phyloP scores from a whole-genome alignment of 1,139 yeast genomes.

The Geotrichum bryndzae region DNA sequence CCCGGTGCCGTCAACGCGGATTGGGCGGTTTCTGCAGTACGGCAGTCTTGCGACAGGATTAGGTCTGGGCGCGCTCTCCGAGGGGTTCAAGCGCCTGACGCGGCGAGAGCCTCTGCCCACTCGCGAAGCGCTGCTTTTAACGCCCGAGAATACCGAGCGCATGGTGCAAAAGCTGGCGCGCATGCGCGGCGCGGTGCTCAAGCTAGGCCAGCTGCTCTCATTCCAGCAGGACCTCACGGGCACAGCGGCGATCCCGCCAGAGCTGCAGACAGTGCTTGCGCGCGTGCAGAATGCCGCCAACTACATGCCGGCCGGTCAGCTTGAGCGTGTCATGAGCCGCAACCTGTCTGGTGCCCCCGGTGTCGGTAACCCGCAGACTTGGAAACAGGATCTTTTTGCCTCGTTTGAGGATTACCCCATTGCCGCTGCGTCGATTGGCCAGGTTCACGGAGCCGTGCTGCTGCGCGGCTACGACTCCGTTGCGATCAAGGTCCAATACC shows the following conservation, averaged over 20 bases:
- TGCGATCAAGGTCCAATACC: conserved; percentile 96
- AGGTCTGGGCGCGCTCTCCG: conserved; percentile 77
- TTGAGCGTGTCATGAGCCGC: conserved; percentile 66
- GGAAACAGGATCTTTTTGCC: conserved; percentile 66
- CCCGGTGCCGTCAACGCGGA: conserved; percentile 79
- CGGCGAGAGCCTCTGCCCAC: neutral
- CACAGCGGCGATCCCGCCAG: conserved; percentile 72
- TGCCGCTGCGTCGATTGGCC: conserved; percentile 98
- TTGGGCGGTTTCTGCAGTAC: conserved; percentile 85
- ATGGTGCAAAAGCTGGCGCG: conserved; percentile 81
- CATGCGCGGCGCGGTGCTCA: conserved; percentile 98
- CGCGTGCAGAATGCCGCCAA: conserved; percentile 92
- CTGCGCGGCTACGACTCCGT: conserved; percentile 52
- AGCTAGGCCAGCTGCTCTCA: conserved; percentile 90
- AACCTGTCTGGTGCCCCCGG: conserved; percentile 42
- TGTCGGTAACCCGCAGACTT: conserved; percentile 49
- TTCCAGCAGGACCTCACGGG: conserved; percentile 53
- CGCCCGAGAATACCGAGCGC: conserved; percentile 79
- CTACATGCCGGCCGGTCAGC: conserved; percentile 91
- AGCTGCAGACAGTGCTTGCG: conserved; percentile 71
- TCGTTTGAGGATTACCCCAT: conserved; percentile 83
- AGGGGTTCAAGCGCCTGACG: conserved; percentile 61
- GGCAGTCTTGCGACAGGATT: conserved; percentile 90
- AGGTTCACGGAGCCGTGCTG: conserved; percentile 82
- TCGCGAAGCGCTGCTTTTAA: conserved; percentile 48